Percentiles rank a stretch among this genome's conserved stretches.
These are phyloP conservation scores for Colletotrichum sp. DNA, from an alignment of 2,329 filamentous ascomycete genomes.

Conservation along the genomic window DNA sequence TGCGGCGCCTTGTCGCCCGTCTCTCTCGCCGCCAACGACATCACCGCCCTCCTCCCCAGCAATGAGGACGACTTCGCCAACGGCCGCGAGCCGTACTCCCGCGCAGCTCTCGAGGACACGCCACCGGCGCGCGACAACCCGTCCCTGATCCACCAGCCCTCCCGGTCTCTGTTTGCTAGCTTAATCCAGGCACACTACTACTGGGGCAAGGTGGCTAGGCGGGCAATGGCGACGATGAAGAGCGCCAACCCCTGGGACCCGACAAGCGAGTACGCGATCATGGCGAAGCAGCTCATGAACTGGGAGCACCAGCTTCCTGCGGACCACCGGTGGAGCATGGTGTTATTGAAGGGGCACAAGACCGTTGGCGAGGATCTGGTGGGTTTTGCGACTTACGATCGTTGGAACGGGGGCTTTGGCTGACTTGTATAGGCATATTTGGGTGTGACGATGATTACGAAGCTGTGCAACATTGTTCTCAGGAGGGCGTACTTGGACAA, in stretches of 20 bases:
- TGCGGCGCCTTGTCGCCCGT: conserved; percentile 57
- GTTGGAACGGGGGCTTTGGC: not conserved
- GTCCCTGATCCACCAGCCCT: conserved; percentile 43
- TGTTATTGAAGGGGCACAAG: conserved; percentile 50
- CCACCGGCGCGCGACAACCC: conserved; percentile 54
- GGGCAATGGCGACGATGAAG: conserved; percentile 50
- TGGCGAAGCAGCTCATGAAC: conserved; percentile 45
- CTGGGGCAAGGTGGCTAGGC: conserved; percentile 58
- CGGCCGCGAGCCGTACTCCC: conserved; percentile 51
- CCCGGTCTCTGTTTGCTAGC: conserved; percentile 59
- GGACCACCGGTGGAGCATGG: conserved; percentile 52
- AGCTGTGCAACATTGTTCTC: conserved; percentile 62
- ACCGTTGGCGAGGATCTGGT: conserved; percentile 55
- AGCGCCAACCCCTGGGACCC: conserved; percentile 51
- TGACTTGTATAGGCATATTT: conserved; percentile 51
- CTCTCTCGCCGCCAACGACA: conserved; percentile 56
- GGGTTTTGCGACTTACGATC: conserved; percentile 17
- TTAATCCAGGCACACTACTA: conserved; percentile 60
- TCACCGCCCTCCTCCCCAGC: conserved; percentile 58
- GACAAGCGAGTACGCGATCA: conserved; percentile 51
- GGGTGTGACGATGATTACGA: conserved; percentile 58
- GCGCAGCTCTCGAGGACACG: conserved; percentile 60
- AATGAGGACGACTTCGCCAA: conserved; percentile 57
- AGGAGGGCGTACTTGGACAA: conserved; percentile 59
- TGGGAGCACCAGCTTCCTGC: conserved; percentile 56